These are phyloP conservation scores for Plasmodium billcollinsi DNA, from an alignment of 169 alveolate genomes.

Conservation along the genomic window DNA sequence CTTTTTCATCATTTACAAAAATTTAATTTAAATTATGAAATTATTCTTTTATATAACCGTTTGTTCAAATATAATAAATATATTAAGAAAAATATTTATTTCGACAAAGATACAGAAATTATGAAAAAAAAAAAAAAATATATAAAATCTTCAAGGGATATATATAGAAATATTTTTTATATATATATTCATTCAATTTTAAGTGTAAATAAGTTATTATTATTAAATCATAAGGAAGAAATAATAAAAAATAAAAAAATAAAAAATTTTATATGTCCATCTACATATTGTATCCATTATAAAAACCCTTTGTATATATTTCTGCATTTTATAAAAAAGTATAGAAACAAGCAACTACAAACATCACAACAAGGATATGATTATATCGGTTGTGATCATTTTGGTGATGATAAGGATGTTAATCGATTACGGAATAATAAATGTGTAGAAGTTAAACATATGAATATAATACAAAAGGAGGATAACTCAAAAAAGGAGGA, in stretches of 20 bases:
- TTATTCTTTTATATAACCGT: slow-evolving; percentile 16
- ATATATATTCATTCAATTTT: slow-evolving; percentile 32
- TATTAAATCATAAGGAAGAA: not conserved
- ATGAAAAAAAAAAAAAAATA: not conserved
- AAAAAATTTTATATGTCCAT: no score
- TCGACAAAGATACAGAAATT: not conserved
- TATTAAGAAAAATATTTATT: not conserved
- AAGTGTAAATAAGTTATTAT: slow-evolving; percentile 8
- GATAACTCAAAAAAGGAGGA: not conserved
- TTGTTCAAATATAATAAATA: not conserved
- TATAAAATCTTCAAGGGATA: not conserved
- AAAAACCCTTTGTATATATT: slow-evolving; percentile 50
- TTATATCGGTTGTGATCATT: no score
- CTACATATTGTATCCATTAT: slow-evolving; percentile 11
- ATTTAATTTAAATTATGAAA: slow-evolving; percentile 40
- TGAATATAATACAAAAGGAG: not conserved
- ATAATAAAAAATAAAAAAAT: slow-evolving; percentile 2
- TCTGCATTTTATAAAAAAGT: slow-evolving; percentile 20
- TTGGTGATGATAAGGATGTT: no score
- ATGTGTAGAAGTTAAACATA: not conserved
- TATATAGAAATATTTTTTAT: slow-evolving; percentile 21
- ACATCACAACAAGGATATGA: no score
- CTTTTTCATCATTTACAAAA: slow-evolving; percentile 33
- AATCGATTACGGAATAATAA: no score
- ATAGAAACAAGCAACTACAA: not conserved